Evolutionary conservation across 352 stramenopile genomes (phyloP).

Genomic region (Phytophthora constricta): DNA sequence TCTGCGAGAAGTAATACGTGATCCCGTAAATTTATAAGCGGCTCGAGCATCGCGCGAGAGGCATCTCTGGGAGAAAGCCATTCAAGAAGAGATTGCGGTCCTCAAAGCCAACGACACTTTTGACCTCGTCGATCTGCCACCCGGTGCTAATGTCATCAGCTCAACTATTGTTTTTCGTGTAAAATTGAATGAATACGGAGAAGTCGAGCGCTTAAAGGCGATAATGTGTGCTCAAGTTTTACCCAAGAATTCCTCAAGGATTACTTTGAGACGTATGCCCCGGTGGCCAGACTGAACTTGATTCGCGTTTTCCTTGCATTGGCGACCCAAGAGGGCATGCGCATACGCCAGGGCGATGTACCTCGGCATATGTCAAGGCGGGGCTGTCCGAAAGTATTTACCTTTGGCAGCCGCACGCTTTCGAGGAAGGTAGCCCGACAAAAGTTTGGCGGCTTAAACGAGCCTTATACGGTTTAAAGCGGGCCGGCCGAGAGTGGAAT

Average conservation of each 20-base stretch:
- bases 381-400: conserved; percentile 6
- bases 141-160: conserved; percentile 1
- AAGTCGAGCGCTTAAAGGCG: too few relatives aligned
- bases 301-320: conserved; percentile 17
- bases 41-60: not conserved
- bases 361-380: conserved; percentile 20
- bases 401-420: conserved; percentile 6
- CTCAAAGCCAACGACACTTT: conserved; percentile 10
- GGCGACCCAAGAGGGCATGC: not conserved
- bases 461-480: conserved; percentile 22
- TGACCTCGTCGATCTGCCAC: conserved; percentile 9
- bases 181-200: not conserved
- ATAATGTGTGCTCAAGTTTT: conserved; percentile 21
- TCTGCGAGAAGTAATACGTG: conserved; percentile 3
- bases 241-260: conserved; percentile 23
- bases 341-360: conserved; percentile 17
- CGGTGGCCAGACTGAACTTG: conserved; percentile 16
- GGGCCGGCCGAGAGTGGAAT: conserved; percentile 23
- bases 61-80: conserved; percentile 1
- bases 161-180: conserved; percentile 8
- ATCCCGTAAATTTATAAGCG: conserved; percentile 1
- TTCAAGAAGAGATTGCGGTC: conserved; percentile 2
- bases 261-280: conserved; percentile 20
- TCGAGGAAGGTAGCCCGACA: conserved; percentile 8
- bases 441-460: conserved; percentile 22